These are phyloP conservation scores for Cladosporium sp. DNA, from an alignment of 2,329 filamentous ascomycete species.

Conservation along the genomic window DNA sequence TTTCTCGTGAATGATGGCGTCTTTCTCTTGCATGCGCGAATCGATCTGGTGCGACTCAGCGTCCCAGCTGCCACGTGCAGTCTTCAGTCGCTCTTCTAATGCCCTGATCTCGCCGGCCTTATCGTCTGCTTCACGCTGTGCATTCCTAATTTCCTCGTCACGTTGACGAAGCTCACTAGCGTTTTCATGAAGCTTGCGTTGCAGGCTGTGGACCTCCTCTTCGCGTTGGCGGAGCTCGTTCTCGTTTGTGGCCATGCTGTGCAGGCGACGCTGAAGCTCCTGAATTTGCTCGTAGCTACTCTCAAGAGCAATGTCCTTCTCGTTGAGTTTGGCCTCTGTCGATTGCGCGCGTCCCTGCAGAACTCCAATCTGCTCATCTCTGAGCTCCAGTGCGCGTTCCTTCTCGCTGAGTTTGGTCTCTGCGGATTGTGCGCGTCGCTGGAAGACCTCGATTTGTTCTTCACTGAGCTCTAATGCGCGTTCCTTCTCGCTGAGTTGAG, in stretches of 20 bases:
- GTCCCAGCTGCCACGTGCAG: constrained; percentile 42
- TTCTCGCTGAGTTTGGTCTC: constrained; percentile 35
- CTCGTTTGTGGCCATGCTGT: constrained; percentile 20
- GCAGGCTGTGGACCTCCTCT: constrained; percentile 26
- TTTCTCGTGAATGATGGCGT: constrained; percentile 63
- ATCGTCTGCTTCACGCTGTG: constrained; percentile 43
- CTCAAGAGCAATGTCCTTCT: constrained; percentile 27
- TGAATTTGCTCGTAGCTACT: constrained; percentile 32
- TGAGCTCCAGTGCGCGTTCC: constrained; percentile 37
- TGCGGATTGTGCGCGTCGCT: constrained; percentile 18
- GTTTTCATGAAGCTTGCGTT: constrained; percentile 29
- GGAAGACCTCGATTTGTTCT: constrained; percentile 14
- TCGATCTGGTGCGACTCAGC: constrained; percentile 40
- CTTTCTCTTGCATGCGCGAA: constrained; percentile 39
- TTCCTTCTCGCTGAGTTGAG: constrained; percentile 20
- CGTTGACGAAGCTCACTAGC: constrained; percentile 32
- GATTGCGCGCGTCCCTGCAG: constrained; percentile 4
- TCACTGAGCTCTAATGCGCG: constrained; percentile 19
- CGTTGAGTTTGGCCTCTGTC: constrained; percentile 30
- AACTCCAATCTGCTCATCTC: constrained; percentile 4
- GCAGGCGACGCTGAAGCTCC: constrained; percentile 35
- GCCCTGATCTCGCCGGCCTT: constrained; percentile 41
- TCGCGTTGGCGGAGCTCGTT: constrained; percentile 13
- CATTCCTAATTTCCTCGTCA: constrained; percentile 61
- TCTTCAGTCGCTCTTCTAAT: constrained; percentile 38